These are phyloP conservation scores for Wallacemonas rigidus DNA, from an alignment of 208 protist genomes.

Conservation along the genomic window DNA sequence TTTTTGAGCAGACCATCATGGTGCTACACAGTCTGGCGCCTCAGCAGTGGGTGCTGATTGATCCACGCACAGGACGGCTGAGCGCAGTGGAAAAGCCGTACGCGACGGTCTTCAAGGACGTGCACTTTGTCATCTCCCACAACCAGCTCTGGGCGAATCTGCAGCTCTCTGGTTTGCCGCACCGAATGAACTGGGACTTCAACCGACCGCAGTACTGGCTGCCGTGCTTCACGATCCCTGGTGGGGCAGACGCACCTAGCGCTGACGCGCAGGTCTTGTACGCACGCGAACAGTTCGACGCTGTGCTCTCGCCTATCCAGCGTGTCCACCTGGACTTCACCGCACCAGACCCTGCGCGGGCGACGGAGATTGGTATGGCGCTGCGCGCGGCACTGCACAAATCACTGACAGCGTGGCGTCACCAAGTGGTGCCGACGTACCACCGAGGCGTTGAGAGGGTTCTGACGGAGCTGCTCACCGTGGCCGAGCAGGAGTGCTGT, in stretches of 20 bases:
- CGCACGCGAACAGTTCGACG: slow-evolving; percentile 12
- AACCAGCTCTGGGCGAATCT: slow-evolving; percentile 83
- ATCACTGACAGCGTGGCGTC: slow-evolving; percentile 68
- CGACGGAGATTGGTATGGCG: slow-evolving; percentile 63
- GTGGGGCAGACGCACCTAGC: not conserved
- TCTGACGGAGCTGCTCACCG: slow-evolving; percentile 55
- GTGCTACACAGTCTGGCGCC: slow-evolving; percentile 56
- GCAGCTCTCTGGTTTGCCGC: slow-evolving; percentile 73
- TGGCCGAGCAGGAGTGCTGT: slow-evolving; percentile 64
- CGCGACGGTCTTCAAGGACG: slow-evolving; percentile 58
- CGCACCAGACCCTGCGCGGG: slow-evolving; percentile 36
- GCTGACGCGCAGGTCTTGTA: not conserved
- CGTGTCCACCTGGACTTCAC: slow-evolving; percentile 57
- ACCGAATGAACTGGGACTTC: slow-evolving; percentile 84
- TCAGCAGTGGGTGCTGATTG: slow-evolving; percentile 57
- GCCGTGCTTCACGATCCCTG: slow-evolving; percentile 54
- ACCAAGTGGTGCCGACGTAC: slow-evolving; percentile 51
- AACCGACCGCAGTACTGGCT: slow-evolving; percentile 58
- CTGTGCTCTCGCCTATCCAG: slow-evolving; percentile 59
- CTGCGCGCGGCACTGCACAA: slow-evolving; percentile 43
- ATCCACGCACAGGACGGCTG: slow-evolving; percentile 62
- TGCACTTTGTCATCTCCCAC: slow-evolving; percentile 74
- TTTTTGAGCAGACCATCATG: slow-evolving; percentile 65
- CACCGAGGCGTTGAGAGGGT: slow-evolving; percentile 61
- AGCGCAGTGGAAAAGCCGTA: slow-evolving; percentile 49